Evolutionary conservation across 2,329 filamentous ascomycete genomes (phyloP).

Genomic region (Cladosporium cucumerinum): DNA sequence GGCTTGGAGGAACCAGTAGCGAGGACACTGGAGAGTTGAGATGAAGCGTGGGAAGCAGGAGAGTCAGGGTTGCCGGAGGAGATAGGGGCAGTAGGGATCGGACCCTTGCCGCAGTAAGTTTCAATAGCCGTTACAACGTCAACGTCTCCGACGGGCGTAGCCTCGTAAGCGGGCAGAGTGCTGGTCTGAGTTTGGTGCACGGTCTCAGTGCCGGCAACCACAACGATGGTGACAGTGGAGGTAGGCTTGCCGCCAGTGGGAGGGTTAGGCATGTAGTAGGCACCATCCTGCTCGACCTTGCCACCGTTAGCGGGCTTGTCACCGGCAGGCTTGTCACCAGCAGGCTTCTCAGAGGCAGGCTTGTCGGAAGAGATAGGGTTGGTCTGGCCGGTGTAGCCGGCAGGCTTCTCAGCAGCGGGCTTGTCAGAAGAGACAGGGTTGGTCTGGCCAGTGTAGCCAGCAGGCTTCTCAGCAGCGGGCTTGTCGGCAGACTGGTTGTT

Average conservation of each 20-base stretch:
- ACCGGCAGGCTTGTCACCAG: not conserved
- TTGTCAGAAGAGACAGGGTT: not conserved
- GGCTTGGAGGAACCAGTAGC: not conserved
- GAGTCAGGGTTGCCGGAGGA: not conserved
- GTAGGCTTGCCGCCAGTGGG: slow-evolving; percentile 10
- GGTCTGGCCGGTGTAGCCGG: slow-evolving; percentile 8
- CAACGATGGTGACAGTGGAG: slow-evolving; percentile 15
- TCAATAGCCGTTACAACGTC: slow-evolving; percentile 13
- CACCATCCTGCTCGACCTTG: slow-evolving; percentile 1
- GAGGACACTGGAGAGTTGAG: not conserved
- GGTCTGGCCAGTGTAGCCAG: not conserved
- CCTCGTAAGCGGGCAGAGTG: not conserved
- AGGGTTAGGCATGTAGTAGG: slow-evolving; percentile 14
- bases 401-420: not conserved
- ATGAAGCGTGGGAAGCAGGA: slow-evolving; percentile 8
- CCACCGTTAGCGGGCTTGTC: not conserved
- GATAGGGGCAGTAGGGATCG: slow-evolving; percentile 7
- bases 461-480: not conserved
- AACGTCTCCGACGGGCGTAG: slow-evolving; percentile 5
- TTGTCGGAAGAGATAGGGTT: not conserved
- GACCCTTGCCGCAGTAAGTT: slow-evolving; percentile 16
- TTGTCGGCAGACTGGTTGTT: not conserved
- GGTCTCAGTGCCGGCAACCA: slow-evolving; percentile 13
- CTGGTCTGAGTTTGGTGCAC: not conserved
- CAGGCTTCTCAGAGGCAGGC: not conserved